Percentiles rank a stretch among this genome's conserved stretches.
phyloP scores from a whole-genome alignment of 2,329 filamentous ascomycete genomes.

The Colletotrichum noveboracense region DNA sequence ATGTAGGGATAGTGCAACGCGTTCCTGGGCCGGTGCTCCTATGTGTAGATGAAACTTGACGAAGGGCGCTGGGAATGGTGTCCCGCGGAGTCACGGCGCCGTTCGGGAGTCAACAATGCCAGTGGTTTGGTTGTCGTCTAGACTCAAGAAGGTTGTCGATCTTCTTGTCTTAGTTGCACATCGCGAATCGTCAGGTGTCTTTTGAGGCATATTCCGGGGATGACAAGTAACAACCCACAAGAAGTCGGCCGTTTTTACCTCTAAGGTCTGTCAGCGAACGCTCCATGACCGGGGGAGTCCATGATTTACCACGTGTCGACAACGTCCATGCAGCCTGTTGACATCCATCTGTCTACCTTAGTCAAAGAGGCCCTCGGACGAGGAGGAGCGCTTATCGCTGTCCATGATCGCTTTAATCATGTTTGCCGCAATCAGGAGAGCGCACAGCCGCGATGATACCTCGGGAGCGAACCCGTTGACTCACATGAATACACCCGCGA shows the following conservation, averaged over 20 bases:
- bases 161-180: not conserved
- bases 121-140: not conserved
- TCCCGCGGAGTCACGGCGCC: not conserved
- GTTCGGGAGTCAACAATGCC: not conserved
- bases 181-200: constrained; percentile 1
- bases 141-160: constrained; percentile 7
- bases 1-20: not conserved
- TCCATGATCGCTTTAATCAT: not conserved
- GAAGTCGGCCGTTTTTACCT: not conserved
- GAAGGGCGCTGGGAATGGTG: not conserved
- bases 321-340: not conserved
- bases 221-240: not conserved
- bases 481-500: not conserved
- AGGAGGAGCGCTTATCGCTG: not conserved
- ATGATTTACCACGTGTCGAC: not conserved
- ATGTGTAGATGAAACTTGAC: not conserved
- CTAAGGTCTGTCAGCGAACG: not conserved
- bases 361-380: not conserved
- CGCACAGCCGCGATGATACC: not conserved
- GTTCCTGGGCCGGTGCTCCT: not conserved
- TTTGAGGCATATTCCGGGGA: not conserved
- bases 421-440: not conserved
- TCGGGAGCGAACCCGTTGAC: not conserved
- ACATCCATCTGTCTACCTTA: not conserved
- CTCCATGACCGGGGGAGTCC: not conserved